Percentiles rank a stretch among this genome's conserved stretches.
Conservation (phyloP, 2,329 filamentous ascomycete species). For the Ilyonectria mors-panacis region DNA sequence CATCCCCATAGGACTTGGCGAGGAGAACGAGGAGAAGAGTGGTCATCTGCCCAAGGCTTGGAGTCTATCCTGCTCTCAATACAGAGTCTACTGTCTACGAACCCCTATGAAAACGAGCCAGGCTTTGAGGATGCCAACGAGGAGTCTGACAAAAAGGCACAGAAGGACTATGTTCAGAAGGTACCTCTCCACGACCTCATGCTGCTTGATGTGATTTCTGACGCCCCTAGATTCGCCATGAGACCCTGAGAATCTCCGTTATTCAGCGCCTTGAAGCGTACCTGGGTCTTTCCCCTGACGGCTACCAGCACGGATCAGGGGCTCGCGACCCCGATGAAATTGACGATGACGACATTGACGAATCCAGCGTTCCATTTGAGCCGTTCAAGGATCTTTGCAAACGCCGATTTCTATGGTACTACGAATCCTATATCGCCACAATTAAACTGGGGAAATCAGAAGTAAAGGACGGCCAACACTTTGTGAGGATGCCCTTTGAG, state of each 20-base stretch:
- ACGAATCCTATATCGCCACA: slow-evolving; percentile 84
- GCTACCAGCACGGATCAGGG: slow-evolving; percentile 50
- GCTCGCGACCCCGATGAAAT: slow-evolving; percentile 58
- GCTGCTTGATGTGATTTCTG: slow-evolving; percentile 25
- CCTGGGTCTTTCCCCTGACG: slow-evolving; percentile 73
- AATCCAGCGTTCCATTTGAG: slow-evolving; percentile 75
- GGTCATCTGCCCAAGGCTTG: slow-evolving; percentile 95
- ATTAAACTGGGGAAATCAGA: slow-evolving; percentile 77
- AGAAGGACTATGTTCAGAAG: slow-evolving; percentile 85
- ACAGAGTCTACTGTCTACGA: slow-evolving; percentile 93
- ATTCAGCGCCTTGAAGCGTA: slow-evolving; percentile 88
- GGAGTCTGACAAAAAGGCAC: slow-evolving; percentile 78
- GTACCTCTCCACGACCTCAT: slow-evolving; percentile 56
- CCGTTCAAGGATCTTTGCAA: slow-evolving; percentile 94
- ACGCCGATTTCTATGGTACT: slow-evolving; percentile 95
- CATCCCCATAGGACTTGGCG: slow-evolving; percentile 83
- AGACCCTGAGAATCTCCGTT: slow-evolving; percentile 88
- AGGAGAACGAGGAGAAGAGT: slow-evolving; percentile 90
- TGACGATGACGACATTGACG: slow-evolving; percentile 68
- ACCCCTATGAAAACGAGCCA: slow-evolving; percentile 97
- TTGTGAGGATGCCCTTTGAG: slow-evolving; percentile 92
- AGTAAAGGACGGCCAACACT: slow-evolving; percentile 74
- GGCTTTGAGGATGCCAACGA: slow-evolving; percentile 86
- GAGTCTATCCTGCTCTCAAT: slow-evolving; percentile 97
- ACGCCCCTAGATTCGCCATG: slow-evolving; percentile 82